phyloP scores from a whole-genome alignment of 2,329 filamentous ascomycete species.

The Arachnomyces sp. region DNA sequence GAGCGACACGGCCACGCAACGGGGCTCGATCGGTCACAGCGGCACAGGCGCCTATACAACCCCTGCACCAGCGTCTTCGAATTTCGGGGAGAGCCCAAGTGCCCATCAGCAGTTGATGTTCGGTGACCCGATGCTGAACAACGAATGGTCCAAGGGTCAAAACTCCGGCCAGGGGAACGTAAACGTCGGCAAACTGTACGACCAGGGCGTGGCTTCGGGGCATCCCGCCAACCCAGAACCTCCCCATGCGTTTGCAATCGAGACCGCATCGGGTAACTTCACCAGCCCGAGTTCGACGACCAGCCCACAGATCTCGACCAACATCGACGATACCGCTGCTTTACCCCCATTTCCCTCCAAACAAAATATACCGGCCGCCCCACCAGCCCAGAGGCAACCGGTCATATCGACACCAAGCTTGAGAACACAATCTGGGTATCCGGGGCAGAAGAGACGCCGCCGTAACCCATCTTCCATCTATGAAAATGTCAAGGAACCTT shows the following conservation, averaged over 20 bases:
- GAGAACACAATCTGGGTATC: constrained; percentile 32
- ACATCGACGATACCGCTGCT: constrained; percentile 4
- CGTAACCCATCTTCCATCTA: constrained; percentile 80
- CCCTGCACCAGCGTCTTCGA: constrained; percentile 25
- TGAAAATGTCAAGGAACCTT: constrained; percentile 79
- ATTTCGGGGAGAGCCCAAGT: constrained; percentile 39
- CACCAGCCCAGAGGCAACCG: constrained; percentile 27
- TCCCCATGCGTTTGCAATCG: constrained; percentile 54
- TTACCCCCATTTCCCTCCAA: constrained; percentile 6
- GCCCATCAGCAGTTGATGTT: constrained; percentile 39
- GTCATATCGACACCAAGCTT: constrained; percentile 37
- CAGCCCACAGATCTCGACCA: constrained; percentile 40
- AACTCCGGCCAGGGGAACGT: constrained; percentile 24
- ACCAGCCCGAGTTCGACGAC: constrained; percentile 51
- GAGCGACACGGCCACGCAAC: constrained; percentile 49
- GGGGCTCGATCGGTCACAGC: constrained; percentile 37
- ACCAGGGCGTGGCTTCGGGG: constrained; percentile 28
- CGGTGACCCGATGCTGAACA: constrained; percentile 35
- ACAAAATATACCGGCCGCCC: constrained; percentile 18
- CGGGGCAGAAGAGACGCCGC: constrained; percentile 41
- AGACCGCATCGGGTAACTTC: constrained; percentile 47
- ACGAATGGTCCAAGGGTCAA: constrained; percentile 37
- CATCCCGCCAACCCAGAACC: constrained; percentile 37
- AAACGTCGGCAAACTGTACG: constrained; percentile 29
- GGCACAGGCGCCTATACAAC: constrained; percentile 33